These are phyloP conservation scores for Trichoderma erinaceum DNA, from an alignment of 495 filamentous ascomycete species.

Conservation along the genomic window DNA sequence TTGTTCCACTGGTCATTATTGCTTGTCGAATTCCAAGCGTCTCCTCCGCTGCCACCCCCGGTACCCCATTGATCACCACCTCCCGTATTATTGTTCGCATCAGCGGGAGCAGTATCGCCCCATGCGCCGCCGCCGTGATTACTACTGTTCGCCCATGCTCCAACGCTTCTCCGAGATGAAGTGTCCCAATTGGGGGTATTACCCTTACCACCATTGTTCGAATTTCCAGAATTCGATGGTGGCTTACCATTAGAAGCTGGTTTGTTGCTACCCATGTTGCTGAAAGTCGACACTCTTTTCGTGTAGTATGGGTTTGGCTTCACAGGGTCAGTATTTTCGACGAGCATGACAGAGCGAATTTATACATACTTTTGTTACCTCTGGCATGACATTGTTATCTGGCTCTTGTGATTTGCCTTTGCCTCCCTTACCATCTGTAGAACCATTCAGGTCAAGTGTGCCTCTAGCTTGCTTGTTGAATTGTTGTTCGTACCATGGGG, in stretches of 20 bases:
- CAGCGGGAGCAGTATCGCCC: neutral
- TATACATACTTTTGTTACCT: neutral
- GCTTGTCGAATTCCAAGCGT: neutral
- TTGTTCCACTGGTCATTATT: neutral
- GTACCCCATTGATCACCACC: constrained; percentile 1
- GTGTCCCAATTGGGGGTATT: neutral
- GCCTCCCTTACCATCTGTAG: neutral
- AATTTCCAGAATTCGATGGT: neutral
- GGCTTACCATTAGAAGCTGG: neutral
- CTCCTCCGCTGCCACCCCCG: neutral
- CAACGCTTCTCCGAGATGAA: neutral
- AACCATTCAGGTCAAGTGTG: neutral
- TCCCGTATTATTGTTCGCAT: neutral
- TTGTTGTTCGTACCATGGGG: neutral
- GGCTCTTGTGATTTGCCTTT: constrained; percentile 7
- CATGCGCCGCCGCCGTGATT: neutral
- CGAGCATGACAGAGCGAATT: neutral
- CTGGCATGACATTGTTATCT: constrained; percentile 16
- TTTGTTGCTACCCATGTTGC: constrained; percentile 16
- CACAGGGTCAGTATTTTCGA: neutral
- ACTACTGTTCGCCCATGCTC: constrained; percentile 7
- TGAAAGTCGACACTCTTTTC: constrained; percentile 3
- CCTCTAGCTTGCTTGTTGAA: neutral
- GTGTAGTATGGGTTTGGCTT: constrained; percentile 11
- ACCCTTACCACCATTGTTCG: neutral